phyloP scores from a whole-genome alignment of 345 rosid genomes.

The Syzygium aqueum region DNA sequence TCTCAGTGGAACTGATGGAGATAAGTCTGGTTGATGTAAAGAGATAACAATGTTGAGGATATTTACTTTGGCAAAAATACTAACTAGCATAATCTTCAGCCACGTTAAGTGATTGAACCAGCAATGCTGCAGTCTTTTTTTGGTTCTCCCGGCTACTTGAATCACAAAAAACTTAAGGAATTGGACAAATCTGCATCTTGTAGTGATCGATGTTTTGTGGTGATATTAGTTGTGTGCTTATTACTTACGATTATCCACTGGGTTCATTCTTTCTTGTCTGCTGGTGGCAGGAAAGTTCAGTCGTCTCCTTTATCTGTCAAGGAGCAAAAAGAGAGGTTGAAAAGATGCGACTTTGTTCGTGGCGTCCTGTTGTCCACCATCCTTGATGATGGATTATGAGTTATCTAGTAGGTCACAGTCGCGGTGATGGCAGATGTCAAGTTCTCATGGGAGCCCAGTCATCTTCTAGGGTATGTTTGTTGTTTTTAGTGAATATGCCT shows the following conservation, averaged over 20 bases:
- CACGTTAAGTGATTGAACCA: not conserved
- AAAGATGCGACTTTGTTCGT: slow-evolving; percentile 56
- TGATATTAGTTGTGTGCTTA: not conserved
- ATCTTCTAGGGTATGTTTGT: slow-evolving; percentile 9
- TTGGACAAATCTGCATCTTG: not conserved
- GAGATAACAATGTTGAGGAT: not conserved
- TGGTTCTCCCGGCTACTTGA: not conserved
- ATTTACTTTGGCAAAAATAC: not conserved
- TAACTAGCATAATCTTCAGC: not conserved
- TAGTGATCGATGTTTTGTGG: not conserved
- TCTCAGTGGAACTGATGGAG: not conserved
- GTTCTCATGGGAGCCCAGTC: not conserved
- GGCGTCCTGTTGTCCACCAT: slow-evolving; percentile 66
- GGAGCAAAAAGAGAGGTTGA: slow-evolving; percentile 72
- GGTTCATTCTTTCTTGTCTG: not conserved
- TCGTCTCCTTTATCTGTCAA: slow-evolving; percentile 48
- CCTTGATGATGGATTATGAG: slow-evolving; percentile 51
- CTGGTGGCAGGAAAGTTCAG: slow-evolving; percentile 30
- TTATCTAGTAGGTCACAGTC: not conserved
- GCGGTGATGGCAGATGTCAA: not conserved
- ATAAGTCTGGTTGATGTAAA: not conserved
- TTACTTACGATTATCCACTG: not conserved
- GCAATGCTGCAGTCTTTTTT: not conserved
- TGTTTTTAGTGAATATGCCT: slow-evolving; percentile 10
- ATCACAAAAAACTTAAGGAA: not conserved